A percentile compares a stretch with the other conserved stretches of the same genome.
Conservation (phyloP, 495 filamentous ascomycete species). For the Chaetomium tenue region DNA sequence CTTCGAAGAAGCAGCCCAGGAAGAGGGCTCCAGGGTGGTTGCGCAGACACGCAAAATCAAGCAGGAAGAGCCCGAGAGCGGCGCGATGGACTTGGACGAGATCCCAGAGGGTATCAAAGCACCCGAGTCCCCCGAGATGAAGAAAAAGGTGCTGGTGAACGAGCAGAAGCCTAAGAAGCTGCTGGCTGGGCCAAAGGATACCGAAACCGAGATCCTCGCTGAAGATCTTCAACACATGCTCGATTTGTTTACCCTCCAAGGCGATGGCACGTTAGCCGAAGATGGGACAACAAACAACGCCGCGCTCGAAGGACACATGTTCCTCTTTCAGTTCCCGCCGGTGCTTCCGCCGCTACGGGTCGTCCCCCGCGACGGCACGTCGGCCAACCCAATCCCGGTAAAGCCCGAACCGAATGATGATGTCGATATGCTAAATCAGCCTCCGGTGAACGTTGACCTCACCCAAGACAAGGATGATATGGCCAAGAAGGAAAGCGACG, state of each 20-base stretch:
- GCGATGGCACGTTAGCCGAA: conserved; percentile 23
- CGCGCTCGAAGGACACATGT: conserved; percentile 51
- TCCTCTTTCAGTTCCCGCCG: conserved; percentile 65
- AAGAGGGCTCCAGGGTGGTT: conserved; percentile 37
- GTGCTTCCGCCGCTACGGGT: conserved; percentile 53
- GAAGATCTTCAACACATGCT: conserved; percentile 37
- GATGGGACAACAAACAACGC: conserved; percentile 21
- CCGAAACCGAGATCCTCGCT: conserved; percentile 36
- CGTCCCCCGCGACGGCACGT: conserved; percentile 17
- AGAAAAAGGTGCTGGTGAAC: conserved; percentile 30
- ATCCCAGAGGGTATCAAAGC: conserved; percentile 37
- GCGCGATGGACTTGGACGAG: conserved; percentile 39
- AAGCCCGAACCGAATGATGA: conserved; percentile 38
- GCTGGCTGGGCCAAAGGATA: conserved; percentile 35
- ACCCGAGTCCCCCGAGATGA: conserved; percentile 36
- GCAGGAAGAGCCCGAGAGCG: conserved; percentile 34
- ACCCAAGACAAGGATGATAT: conserved; percentile 36
- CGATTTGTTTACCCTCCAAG: conserved; percentile 34
- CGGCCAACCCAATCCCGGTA: conserved; percentile 21
- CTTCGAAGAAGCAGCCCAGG: conserved; percentile 23
- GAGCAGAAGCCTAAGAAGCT: conserved; percentile 34
- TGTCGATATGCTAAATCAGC: conserved; percentile 30
- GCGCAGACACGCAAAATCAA: conserved; percentile 28
- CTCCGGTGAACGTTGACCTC: conserved; percentile 35
- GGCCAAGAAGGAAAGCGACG: conserved; percentile 30